phyloP scores from a whole-genome alignment of 2,329 filamentous ascomycete species.

The Colletotrichum siamense region DNA sequence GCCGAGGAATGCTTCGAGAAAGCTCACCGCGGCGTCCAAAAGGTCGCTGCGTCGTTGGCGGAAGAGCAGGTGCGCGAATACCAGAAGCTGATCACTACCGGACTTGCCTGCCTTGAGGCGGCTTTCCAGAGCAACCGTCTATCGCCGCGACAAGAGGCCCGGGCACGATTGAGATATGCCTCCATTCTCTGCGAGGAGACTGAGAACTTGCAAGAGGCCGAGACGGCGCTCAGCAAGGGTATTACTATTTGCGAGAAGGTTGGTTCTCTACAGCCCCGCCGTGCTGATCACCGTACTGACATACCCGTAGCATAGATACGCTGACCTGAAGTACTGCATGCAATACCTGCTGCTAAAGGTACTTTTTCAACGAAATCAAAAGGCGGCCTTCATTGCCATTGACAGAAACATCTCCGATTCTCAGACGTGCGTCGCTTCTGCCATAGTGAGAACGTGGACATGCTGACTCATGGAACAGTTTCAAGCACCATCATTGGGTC shows the following conservation, averaged over 20 bases:
- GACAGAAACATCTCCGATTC: constrained; percentile 74
- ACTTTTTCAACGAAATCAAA: constrained; percentile 72
- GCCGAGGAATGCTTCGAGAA: constrained; percentile 78
- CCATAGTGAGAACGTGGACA: neutral
- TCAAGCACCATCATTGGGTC: constrained; percentile 73
- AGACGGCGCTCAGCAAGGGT: constrained; percentile 74
- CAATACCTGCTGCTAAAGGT: constrained; percentile 75
- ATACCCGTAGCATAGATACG: constrained; percentile 52
- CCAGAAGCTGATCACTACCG: constrained; percentile 74
- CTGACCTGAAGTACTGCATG: constrained; percentile 79
- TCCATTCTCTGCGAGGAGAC: constrained; percentile 77
- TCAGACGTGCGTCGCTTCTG: constrained; percentile 58
- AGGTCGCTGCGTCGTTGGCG: constrained; percentile 55
- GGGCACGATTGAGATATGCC: constrained; percentile 73
- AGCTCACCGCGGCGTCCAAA: constrained; percentile 61
- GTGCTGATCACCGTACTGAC: constrained; percentile 20
- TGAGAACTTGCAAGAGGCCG: constrained; percentile 75
- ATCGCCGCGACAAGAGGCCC: constrained; percentile 71
- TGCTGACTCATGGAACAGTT: constrained; percentile 39
- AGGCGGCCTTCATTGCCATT: constrained; percentile 74
- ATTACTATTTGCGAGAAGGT: constrained; percentile 73
- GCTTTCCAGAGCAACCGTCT: constrained; percentile 67
- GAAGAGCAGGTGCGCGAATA: constrained; percentile 66
- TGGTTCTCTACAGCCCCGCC: constrained; percentile 15
- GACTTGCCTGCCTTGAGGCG: constrained; percentile 74